Percentiles rank a stretch among this genome's conserved stretches.
These are phyloP conservation scores for Actinomortierella ambigua DNA, from an alignment of 371 early-diverging fungal species.

Conservation along the genomic window DNA sequence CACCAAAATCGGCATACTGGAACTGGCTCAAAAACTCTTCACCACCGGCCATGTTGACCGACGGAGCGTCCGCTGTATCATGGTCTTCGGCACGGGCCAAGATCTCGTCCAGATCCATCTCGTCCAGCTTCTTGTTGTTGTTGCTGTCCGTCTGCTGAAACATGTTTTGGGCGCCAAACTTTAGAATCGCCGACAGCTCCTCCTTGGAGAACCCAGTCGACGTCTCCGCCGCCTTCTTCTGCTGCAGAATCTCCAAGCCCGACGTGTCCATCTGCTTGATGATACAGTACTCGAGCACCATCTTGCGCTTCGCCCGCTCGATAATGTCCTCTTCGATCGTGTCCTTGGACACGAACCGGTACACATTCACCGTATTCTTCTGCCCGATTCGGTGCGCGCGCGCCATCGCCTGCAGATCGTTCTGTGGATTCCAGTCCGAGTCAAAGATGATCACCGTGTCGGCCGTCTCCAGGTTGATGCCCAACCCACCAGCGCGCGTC, in stretches of 20 bases:
- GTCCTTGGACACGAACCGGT: constrained; percentile 96
- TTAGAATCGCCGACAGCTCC: constrained; percentile 92
- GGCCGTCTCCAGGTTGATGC: constrained; percentile 98
- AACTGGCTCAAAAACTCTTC: constrained; percentile 96
- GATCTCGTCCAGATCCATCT: constrained; percentile 95
- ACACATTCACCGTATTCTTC: constrained; percentile 97
- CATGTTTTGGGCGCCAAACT: constrained; percentile 97
- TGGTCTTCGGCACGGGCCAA: constrained; percentile 92
- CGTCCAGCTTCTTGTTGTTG: constrained; percentile 79
- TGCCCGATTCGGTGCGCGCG: constrained; percentile 99
- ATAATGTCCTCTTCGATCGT: constrained; percentile 99
- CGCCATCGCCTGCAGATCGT: constrained; percentile 99
- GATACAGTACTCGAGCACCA: constrained; percentile 97
- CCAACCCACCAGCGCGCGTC: constrained; percentile 98
- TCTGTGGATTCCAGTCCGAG: constrained; percentile 99
- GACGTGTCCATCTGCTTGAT: constrained; percentile 98
- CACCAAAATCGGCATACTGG: constrained; percentile 91
- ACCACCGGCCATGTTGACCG: constrained; percentile 66
- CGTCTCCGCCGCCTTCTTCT: constrained; percentile 55
- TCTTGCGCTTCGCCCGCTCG: constrained; percentile 97
- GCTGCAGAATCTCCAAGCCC: constrained; percentile 71
- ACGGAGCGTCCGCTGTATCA: constrained; percentile 78
- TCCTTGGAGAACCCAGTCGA: constrained; percentile 71
- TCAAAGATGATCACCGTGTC: constrained; percentile 99
- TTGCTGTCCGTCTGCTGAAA: constrained; percentile 75